Conservation (phyloP, 192 early-diverging fungal genomes). For the Backusella liffmaniae region DNA sequence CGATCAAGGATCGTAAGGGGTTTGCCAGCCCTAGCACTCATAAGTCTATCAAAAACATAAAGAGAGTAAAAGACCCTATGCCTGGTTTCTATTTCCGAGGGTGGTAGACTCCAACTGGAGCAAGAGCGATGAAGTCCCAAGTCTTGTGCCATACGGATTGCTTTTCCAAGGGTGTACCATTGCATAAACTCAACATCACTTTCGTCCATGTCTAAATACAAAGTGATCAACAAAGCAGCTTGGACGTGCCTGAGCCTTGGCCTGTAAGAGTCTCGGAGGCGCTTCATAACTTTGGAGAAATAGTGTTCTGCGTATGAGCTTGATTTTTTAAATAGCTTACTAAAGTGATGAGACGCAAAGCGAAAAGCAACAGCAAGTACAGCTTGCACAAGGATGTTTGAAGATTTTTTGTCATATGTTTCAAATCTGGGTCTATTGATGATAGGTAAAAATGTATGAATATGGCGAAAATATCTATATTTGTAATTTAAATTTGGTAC, state of each 20-base stretch:
- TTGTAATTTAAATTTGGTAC: not conserved
- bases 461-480: conserved; percentile 31
- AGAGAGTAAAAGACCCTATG: conserved; percentile 31
- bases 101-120: conserved; percentile 48
- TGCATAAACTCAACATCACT: conserved; percentile 28
- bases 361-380: conserved; percentile 26
- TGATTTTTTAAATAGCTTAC: not conserved
- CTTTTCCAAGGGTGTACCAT: conserved; percentile 43
- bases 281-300: conserved; percentile 21
- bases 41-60: conserved; percentile 34
- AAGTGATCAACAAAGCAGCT: conserved; percentile 27
- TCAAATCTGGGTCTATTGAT: conserved; percentile 30
- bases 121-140: conserved; percentile 56
- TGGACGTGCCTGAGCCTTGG: conserved; percentile 23
- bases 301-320: conserved; percentile 7
- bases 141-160: conserved; percentile 59
- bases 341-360: conserved; percentile 15
- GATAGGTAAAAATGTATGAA: conserved; percentile 31
- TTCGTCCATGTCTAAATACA: conserved; percentile 35
- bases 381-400: conserved; percentile 17
- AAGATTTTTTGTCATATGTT: conserved; percentile 13
- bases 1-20: conserved; percentile 49
- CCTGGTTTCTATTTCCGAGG: conserved; percentile 49
- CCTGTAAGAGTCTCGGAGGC: not conserved
- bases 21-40: conserved; percentile 49